Evolutionary conservation across 495 filamentous ascomycete species (phyloP).

Genomic region (Aspergillus bertholletiae): DNA sequence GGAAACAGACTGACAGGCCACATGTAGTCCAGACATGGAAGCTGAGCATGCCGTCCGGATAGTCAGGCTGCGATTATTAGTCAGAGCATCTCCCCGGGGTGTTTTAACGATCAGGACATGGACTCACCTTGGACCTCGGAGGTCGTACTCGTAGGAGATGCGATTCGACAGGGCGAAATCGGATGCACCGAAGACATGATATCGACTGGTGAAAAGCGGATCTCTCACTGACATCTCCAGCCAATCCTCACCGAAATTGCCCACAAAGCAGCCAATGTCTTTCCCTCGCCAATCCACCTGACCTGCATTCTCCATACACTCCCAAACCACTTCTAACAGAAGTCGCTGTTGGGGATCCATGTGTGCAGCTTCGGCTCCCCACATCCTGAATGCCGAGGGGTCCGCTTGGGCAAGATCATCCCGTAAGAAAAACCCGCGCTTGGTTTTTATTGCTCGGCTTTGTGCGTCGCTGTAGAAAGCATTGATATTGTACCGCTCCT

Average conservation of each 20-base stretch:
- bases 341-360: slow-evolving; percentile 26
- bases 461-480: slow-evolving; percentile 15
- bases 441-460: slow-evolving; percentile 13
- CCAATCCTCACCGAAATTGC: slow-evolving; percentile 16
- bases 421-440: slow-evolving; percentile 49
- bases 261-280: slow-evolving; percentile 42
- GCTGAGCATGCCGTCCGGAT: slow-evolving; percentile 27
- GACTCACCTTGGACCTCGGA: slow-evolving; percentile 20
- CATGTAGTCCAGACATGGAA: slow-evolving; percentile 33
- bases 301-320: slow-evolving; percentile 19
- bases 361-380: background rate
- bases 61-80: background rate
- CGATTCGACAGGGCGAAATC: slow-evolving; percentile 34
- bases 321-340: slow-evolving; percentile 23
- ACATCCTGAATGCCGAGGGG: slow-evolving; percentile 15
- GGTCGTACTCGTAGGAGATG: slow-evolving; percentile 29
- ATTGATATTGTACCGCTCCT: slow-evolving; percentile 30
- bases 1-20: too few relatives aligned
- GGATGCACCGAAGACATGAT: slow-evolving; percentile 8
- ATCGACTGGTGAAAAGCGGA: slow-evolving; percentile 3
- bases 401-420: slow-evolving; percentile 28
- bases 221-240: background rate
- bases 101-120: background rate
- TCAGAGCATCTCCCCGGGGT: slow-evolving; percentile 23
- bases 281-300: slow-evolving; percentile 4